Base-by-base conservation (phyloP, 1,284 basidiomycete species). In the Papiliotrema fonsecae region DNA sequence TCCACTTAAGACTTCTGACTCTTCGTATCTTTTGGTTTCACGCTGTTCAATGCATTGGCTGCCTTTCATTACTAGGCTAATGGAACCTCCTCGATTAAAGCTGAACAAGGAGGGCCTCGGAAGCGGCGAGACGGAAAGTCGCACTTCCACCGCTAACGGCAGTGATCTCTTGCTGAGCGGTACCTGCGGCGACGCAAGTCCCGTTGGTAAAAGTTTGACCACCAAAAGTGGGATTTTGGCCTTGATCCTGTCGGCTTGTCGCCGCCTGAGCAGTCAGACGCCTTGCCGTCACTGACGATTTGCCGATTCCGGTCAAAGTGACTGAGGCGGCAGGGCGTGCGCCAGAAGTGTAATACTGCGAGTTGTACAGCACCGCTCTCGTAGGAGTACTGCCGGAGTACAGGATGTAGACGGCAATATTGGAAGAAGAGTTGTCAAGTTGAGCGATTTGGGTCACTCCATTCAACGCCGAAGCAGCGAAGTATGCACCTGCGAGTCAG, bases 81-180 rank as follows among this genome's bases (percentile, higher is more conserved):
- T n/a, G n/a, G n/a, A n/a, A n/a, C n/a, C n/a, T n/a, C n/a, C n/a
- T 32, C 30, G 9, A 32, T n/a, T 32, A n/a, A 32, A 45, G n/a
- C 18, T 45, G n/a, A 9, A 77, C 62, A 41, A 76, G 73, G 47
- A 75, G 49, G 13, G 75, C 75, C 57, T 77, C 76, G 7, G 74
- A 74, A 9, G 72, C 75, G 21, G 56, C 56, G 45, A 77, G 67
- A 9, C 59, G 54, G 10, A 77, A 67, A 3, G 60, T 64, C 35
- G 70, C 47, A 31, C 54, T 50, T 7, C 65, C 64, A 19, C 59
- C 63, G 24, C 43, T 60, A 10, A 74, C 67, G 6, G 49, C 36
- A 0, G 73, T 63, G 21, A 39, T 56, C 59, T 77, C 75, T 18
- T 51, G 58, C 3, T 30, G 45, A 55, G 70, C 65, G n/a, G 59